phyloP scores from a whole-genome alignment of 768 basidiomycete species.

The Cytidiella melzeri region DNA sequence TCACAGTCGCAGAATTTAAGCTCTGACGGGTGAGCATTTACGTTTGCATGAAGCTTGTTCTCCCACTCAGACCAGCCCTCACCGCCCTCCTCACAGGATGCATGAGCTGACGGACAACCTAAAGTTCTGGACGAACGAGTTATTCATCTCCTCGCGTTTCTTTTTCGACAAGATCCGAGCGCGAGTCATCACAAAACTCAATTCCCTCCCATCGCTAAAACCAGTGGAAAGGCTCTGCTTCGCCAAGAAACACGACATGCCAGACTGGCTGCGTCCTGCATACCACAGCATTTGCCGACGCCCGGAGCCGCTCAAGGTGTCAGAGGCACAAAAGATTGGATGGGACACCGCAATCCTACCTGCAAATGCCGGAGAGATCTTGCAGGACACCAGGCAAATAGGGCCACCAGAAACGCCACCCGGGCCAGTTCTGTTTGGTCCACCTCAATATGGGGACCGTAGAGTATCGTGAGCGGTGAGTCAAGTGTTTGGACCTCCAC shows the following conservation, averaged over 20 bases:
- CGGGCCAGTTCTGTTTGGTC: no score
- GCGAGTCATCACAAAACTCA: constrained; percentile 27
- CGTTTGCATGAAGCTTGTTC: background rate
- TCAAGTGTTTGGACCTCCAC: no score
- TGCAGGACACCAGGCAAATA: no score
- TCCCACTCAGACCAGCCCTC: no score
- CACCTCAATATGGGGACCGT: no score
- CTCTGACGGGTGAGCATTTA: constrained; percentile 26
- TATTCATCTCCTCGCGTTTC: constrained; percentile 32
- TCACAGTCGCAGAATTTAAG: constrained; percentile 29
- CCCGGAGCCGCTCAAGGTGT: constrained; percentile 25
- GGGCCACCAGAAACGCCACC: no score
- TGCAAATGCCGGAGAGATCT: constrained; percentile 21
- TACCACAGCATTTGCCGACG: constrained; percentile 33
- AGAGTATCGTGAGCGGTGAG: no score
- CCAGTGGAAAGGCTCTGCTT: constrained; percentile 30
- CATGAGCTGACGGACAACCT: constrained; percentile 6
- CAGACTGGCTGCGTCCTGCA: constrained; percentile 33
- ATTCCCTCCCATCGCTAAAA: background rate
- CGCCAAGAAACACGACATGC: constrained; percentile 33
- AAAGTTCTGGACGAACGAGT: constrained; percentile 29
- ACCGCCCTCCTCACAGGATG: background rate
- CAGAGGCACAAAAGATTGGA: constrained; percentile 32
- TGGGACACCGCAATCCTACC: constrained; percentile 20
- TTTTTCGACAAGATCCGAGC: constrained; percentile 27